Conservation (phyloP, 2,329 filamentous ascomycete species). For the Penicillium palitans region DNA sequence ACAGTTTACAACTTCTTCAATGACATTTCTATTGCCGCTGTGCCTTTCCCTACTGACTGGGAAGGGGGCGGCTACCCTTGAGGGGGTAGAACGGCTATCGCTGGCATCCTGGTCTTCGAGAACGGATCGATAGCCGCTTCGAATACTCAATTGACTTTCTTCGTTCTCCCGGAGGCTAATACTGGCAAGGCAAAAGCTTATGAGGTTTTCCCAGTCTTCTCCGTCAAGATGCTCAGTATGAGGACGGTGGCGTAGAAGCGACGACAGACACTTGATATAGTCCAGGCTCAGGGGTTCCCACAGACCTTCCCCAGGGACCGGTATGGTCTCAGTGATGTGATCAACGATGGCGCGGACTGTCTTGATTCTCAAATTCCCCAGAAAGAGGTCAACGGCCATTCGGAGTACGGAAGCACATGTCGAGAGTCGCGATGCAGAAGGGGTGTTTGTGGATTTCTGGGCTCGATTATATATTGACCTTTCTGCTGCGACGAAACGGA, state of each 20-base stretch:
- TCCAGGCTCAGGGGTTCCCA: slow-evolving; percentile 70
- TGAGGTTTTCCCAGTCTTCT: slow-evolving; percentile 66
- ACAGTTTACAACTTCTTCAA: slow-evolving; percentile 63
- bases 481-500: slow-evolving; percentile 69
- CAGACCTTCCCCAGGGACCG: slow-evolving; percentile 60
- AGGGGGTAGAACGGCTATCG: slow-evolving; percentile 33
- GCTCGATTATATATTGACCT: slow-evolving; percentile 63
- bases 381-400: slow-evolving; percentile 67
- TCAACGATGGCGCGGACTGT: slow-evolving; percentile 77
- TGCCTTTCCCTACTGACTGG: slow-evolving; percentile 29
- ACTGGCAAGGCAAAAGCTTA: slow-evolving; percentile 69
- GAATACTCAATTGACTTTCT: slow-evolving; percentile 33
- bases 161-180: slow-evolving; percentile 45
- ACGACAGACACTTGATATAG: slow-evolving; percentile 73
- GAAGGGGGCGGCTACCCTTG: slow-evolving; percentile 31
- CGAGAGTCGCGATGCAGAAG: slow-evolving; percentile 59
- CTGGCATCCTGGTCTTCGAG: slow-evolving; percentile 30
- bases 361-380: slow-evolving; percentile 68
- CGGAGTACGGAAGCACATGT: slow-evolving; percentile 72
- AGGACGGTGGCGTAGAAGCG: slow-evolving; percentile 69
- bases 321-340: slow-evolving; percentile 76
- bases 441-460: slow-evolving; percentile 53
- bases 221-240: slow-evolving; percentile 77
- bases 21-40: slow-evolving; percentile 36
- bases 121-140: slow-evolving; percentile 28